Conservation (phyloP, 2,329 filamentous ascomycete species). For the Biscogniauxia sp. region DNA sequence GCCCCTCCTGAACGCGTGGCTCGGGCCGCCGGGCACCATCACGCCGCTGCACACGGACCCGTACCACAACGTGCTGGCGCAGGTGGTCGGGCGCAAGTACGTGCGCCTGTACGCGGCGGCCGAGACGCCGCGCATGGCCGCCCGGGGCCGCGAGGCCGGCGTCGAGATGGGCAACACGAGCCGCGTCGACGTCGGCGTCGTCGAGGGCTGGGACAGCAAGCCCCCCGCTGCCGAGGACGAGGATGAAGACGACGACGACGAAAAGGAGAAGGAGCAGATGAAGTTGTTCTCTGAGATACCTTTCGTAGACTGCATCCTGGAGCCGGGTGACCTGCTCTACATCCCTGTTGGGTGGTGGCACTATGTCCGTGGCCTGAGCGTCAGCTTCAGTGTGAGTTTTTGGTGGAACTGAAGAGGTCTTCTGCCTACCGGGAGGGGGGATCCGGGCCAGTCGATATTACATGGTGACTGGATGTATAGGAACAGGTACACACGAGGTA, state of each 20-base stretch:
- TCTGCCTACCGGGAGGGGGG: not conserved
- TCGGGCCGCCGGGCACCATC: constrained; percentile 83
- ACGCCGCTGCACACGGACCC: constrained; percentile 92
- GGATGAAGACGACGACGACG: not conserved
- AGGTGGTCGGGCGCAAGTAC: constrained; percentile 89
- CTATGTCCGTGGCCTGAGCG: constrained; percentile 80
- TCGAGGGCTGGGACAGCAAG: constrained; percentile 59
- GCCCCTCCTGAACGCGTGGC: constrained; percentile 85
- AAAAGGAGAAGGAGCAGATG: constrained; percentile 37
- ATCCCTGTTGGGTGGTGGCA: constrained; percentile 98
- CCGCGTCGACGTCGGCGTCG: constrained; percentile 67
- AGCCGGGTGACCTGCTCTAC: constrained; percentile 80
- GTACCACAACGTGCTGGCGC: constrained; percentile 88
- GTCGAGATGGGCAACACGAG: constrained; percentile 95
- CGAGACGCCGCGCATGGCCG: constrained; percentile 57
- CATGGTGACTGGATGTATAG: too few relatives aligned
- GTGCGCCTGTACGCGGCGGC: constrained; percentile 78
- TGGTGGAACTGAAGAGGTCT: constrained; percentile 73
- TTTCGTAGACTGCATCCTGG: constrained; percentile 75
- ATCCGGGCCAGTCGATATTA: too few relatives aligned
- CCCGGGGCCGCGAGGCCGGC: constrained; percentile 62
- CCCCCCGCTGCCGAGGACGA: not conserved
- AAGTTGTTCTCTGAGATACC: constrained; percentile 52
- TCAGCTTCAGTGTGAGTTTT: constrained; percentile 93
- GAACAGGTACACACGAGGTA: too few relatives aligned